Base-by-base conservation (phyloP, 1,284 basidiomycete genomes). In the Microbotryomycetes sp. region DNA sequence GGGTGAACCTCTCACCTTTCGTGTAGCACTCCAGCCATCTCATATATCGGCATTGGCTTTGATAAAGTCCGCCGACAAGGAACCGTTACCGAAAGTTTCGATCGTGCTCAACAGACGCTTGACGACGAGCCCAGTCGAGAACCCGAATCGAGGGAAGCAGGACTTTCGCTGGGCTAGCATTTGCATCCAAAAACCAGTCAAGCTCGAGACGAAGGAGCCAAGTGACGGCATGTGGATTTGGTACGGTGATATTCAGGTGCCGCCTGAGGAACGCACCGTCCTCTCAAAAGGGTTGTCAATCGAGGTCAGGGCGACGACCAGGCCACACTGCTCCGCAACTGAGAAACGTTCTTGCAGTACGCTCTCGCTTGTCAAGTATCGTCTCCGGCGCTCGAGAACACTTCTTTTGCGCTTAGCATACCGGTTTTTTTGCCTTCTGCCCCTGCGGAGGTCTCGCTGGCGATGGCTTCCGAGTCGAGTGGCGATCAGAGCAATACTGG, bases 381-480 rank as follows among this genome's bases (percentile, higher is more conserved):
- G 7, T 66, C 64, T n/a, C 46, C 53, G 3, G 35, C 48, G 11
- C 57, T 66, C 29, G 59, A 52, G 1, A 15, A 54, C 4, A 54
- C 45, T 4, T 30, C 23, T 1, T 46, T 66, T 2, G 53, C 49
- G 29, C 11, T 64, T 24, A 46, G 54, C 2, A 4, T 59, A 2
- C 54, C 59, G 1, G 24, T 64, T 1, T 60, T 61, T 24, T 26
- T 64, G 23, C 62, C 62, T 15, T 64, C 65, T 0, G 21, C 52
- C 7, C 57, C 64, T 0, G n/a, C 51, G 48, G 54, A 56, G 24
- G n/a, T n/a, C 45, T 59, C 5, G 5, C 16, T 16, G 26, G 15
- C 15, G n/a, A 7, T 16, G 16, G 21, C 3, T 16, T 9, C 28
- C 23, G 21, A 9, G 52, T 21, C 5, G 18, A 15, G 15, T 3